Evolutionary conservation across 768 basidiomycete species (phyloP).

Genomic region (Multifurca ochricompacta): DNA sequence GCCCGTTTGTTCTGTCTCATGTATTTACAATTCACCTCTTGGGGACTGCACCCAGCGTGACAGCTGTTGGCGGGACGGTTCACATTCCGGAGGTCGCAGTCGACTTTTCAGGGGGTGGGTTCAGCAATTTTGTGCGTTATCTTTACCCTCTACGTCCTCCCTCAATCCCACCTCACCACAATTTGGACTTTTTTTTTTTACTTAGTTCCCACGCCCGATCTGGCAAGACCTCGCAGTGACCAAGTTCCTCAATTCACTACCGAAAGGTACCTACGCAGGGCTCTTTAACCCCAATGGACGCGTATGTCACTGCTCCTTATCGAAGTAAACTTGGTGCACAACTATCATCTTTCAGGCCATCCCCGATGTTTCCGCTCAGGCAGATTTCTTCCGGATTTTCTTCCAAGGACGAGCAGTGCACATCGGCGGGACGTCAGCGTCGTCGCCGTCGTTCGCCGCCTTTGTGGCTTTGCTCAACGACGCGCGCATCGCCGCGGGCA

Average conservation of each 20-base stretch:
- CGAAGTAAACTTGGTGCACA: too few relatives aligned
- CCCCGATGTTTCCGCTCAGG: slow-evolving; percentile 64
- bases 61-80: slow-evolving; percentile 60
- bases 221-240: slow-evolving; percentile 43
- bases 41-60: too few relatives aligned
- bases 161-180: too few relatives aligned
- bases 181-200: too few relatives aligned
- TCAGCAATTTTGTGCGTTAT: slow-evolving; percentile 54
- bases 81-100: slow-evolving; percentile 52
- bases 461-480: slow-evolving; percentile 51
- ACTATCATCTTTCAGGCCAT: slow-evolving; percentile 37
- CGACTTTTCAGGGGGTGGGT: slow-evolving; percentile 64
- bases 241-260: slow-evolving; percentile 36
- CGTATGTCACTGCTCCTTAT: too few relatives aligned
- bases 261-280: slow-evolving; percentile 40
- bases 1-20: too few relatives aligned
- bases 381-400: slow-evolving; percentile 41
- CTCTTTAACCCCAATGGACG: slow-evolving; percentile 51
- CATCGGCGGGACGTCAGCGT: slow-evolving; percentile 53
- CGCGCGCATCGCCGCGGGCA: slow-evolving; percentile 26
- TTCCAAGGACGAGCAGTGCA: slow-evolving; percentile 12
- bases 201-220: slow-evolving; percentile 45
- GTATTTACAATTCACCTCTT: too few relatives aligned
- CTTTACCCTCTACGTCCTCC: too few relatives aligned
- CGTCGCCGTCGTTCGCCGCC: slow-evolving; percentile 56